Percentiles rank a stretch among this genome's conserved stretches.
Conservation (phyloP, 495 filamentous ascomycete genomes). For the Neohortaea acidophila region DNA sequence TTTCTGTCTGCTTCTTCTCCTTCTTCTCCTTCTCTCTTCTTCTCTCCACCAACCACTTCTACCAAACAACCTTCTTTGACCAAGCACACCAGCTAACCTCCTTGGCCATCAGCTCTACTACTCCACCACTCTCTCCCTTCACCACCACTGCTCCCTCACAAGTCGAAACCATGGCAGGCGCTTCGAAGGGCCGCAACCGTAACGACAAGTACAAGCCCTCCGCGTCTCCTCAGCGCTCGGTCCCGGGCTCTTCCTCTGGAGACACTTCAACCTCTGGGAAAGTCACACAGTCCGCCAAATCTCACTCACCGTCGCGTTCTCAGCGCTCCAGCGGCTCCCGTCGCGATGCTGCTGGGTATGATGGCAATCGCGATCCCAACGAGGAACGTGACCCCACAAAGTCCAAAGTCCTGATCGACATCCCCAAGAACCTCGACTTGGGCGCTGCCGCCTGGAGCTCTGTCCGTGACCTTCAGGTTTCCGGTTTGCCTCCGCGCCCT, state of each 20-base stretch:
- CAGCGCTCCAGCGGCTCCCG: background rate
- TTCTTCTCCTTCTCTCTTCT: no score
- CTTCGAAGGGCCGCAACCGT: constrained; percentile 19
- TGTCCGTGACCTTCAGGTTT: constrained; percentile 14
- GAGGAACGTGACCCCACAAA: constrained; percentile 6
- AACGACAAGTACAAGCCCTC: constrained; percentile 6
- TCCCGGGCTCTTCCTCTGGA: background rate
- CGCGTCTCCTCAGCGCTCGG: no score
- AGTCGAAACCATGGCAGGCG: constrained; percentile 19
- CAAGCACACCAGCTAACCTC: no score
- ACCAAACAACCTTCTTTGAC: background rate
- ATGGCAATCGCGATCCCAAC: constrained; percentile 21
- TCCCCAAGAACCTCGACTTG: constrained; percentile 21
- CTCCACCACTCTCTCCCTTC: background rate
- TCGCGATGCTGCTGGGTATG: constrained; percentile 14
- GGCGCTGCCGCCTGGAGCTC: constrained; percentile 21
- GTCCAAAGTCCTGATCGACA: constrained; percentile 5
- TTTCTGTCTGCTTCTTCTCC: no score
- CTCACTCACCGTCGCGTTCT: background rate
- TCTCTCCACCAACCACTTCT: no score
- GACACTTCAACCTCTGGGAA: constrained; percentile 1
- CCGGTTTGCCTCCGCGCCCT: constrained; percentile 5
- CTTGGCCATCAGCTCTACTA: background rate
- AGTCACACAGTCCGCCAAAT: background rate
- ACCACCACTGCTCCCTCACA: background rate